phyloP scores from a whole-genome alignment of 768 basidiomycete genomes.

The Lentinula sp. region DNA sequence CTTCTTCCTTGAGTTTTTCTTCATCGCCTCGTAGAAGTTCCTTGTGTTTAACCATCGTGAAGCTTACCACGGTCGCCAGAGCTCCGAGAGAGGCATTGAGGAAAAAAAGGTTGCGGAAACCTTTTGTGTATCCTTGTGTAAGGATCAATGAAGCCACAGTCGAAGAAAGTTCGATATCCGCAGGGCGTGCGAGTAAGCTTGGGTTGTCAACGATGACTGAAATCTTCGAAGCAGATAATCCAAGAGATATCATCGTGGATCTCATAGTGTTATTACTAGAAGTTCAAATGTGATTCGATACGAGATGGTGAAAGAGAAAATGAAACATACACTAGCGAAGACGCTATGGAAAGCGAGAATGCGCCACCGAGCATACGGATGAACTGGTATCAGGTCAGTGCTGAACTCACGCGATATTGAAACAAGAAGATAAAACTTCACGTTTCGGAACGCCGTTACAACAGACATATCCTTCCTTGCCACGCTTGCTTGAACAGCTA shows the following conservation, averaged over 20 bases:
- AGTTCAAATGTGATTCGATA: not conserved
- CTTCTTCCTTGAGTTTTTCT: slow-evolving; percentile 37
- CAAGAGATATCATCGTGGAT: slow-evolving; percentile 29
- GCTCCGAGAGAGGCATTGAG: slow-evolving; percentile 52
- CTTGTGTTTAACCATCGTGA: slow-evolving; percentile 57
- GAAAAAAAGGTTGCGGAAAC: slow-evolving; percentile 56
- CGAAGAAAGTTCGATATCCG: slow-evolving; percentile 27
- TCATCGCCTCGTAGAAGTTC: slow-evolving; percentile 57
- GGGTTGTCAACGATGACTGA: slow-evolving; percentile 46
- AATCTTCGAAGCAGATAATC: slow-evolving; percentile 31
- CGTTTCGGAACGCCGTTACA: slow-evolving; percentile 64
- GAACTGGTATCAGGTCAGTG: slow-evolving; percentile 35
- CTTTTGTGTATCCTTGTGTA: slow-evolving; percentile 43
- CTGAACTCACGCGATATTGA: not conserved
- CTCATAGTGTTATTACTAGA: slow-evolving; percentile 43
- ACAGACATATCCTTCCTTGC: slow-evolving; percentile 69
- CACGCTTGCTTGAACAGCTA: slow-evolving; percentile 71
- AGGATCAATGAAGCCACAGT: slow-evolving; percentile 35
- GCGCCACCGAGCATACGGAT: slow-evolving; percentile 68
- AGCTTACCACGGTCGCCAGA: slow-evolving; percentile 46
- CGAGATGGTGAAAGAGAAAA: not conserved
- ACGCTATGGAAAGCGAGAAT: slow-evolving; percentile 55
- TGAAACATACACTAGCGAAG: slow-evolving; percentile 46
- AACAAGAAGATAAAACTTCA: slow-evolving; percentile 11
- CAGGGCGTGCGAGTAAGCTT: slow-evolving; percentile 23